A percentile compares a stretch with the other conserved stretches of the same genome.
Evolutionary conservation across 495 filamentous ascomycete genomes (phyloP).

Genomic region (Daldinia bambusicola): DNA sequence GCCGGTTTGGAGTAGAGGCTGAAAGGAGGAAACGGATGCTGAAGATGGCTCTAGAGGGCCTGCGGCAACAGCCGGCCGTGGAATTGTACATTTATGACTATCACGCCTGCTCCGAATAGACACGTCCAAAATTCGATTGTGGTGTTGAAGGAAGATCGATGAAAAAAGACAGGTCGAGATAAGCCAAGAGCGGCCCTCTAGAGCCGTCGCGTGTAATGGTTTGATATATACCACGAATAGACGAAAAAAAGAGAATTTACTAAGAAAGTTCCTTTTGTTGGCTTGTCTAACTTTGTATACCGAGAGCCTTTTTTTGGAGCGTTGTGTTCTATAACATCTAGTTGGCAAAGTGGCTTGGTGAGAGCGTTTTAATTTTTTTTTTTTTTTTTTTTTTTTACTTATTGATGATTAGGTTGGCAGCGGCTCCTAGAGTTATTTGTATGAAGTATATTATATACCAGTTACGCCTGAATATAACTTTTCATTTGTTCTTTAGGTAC

Average conservation of each 20-base stretch:
- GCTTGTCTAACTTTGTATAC: not conserved
- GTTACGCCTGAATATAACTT: constrained; percentile 1
- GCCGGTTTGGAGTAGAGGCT: constrained; percentile 41
- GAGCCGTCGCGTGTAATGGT: constrained; percentile 47
- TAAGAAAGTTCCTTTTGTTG: constrained; percentile 32
- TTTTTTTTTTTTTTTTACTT: not conserved
- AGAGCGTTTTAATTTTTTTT: not conserved
- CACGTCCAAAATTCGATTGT: constrained; percentile 38
- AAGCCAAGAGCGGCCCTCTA: constrained; percentile 32
- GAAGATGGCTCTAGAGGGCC: constrained; percentile 44
- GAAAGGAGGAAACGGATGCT: constrained; percentile 34
- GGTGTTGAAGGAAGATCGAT: constrained; percentile 31
- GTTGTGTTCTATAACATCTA: not conserved
- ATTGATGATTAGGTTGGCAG: not conserved
- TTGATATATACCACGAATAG: constrained; percentile 50
- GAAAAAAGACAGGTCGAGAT: constrained; percentile 24
- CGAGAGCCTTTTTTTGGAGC: not conserved
- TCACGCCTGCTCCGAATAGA: constrained; percentile 48
- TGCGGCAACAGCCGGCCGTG: constrained; percentile 35
- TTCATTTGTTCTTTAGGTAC: not conserved
- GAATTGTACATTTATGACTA: constrained; percentile 49
- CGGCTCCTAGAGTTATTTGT: not conserved
- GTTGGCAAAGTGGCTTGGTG: not conserved
- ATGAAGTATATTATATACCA: not conserved
- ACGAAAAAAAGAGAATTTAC: constrained; percentile 44